Percentiles rank a stretch among this genome's conserved stretches.
Evolutionary conservation across 768 basidiomycete species (phyloP).

Genomic region (Cystoderma amianthinum): DNA sequence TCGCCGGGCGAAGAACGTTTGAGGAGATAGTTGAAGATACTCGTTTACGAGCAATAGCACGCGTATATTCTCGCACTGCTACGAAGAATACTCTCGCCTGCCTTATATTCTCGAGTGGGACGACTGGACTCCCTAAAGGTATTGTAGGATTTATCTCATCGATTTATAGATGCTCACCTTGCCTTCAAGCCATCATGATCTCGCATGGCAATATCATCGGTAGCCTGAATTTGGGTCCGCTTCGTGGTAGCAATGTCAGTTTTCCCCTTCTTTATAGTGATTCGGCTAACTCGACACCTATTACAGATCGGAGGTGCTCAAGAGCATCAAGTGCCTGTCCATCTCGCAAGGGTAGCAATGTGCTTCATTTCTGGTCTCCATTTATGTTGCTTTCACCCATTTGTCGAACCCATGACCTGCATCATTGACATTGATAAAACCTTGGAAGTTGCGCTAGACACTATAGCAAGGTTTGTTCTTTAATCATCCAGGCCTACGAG

Average conservation of each 20-base stretch:
- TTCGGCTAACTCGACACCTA: background rate
- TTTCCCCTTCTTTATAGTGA: background rate
- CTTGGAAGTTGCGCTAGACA: background rate
- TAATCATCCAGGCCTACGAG: background rate
- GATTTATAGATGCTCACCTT: background rate
- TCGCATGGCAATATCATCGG: background rate
- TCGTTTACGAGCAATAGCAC: background rate
- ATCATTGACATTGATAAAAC: background rate
- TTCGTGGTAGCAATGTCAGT: background rate
- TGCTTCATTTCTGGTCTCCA: background rate
- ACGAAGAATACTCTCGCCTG: slow-evolving; percentile 13
- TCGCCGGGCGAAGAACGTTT: background rate
- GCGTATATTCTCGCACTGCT: slow-evolving; percentile 5
- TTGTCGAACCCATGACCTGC: background rate
- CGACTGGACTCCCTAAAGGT: slow-evolving; percentile 17
- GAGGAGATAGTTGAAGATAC: background rate
- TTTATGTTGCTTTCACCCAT: background rate
- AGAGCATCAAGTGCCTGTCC: background rate
- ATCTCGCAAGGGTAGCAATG: background rate
- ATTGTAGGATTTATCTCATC: background rate
- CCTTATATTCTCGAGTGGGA: slow-evolving; percentile 16
- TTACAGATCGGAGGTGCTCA: background rate
- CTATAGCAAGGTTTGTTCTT: background rate
- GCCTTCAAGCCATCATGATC: background rate
- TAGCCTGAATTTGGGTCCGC: background rate